Evolutionary conservation across 176 grass and related monocot species (phyloP), one percentile per base, ranked within the genome.

Genomic region (Oryza brachyantha): DNA sequence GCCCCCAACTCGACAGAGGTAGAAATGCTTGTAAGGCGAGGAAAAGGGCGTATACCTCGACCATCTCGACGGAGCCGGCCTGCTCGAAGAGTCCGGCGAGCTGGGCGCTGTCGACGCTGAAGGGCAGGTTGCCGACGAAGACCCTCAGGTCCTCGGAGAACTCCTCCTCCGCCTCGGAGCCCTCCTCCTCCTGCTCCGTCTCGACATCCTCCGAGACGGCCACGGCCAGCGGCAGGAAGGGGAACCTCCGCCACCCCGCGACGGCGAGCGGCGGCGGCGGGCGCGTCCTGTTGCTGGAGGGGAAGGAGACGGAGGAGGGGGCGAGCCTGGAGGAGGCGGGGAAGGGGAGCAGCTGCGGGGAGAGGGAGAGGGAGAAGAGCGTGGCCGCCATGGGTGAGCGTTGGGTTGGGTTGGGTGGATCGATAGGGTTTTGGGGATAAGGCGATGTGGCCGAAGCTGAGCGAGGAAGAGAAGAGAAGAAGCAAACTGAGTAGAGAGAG

Each of bases 61-160:
- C 94, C 84, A 93, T 97, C 84, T 97, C 94, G 48, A 93, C 94
- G 42, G 86, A 87, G 48, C 94, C 94, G 21, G 81, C 81, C 46
- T 88, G 75, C 66, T 91, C 88, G 63, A 97, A 97, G 42, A 97
- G 84, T 13, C 84, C 86, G 11, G 94, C 94, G 55, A 93, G 91
- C 87, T 97, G 86, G n/a, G 91, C 76, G 73, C 91, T 97, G 81
- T 93, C 94, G 58, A 97, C 88, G 73, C 59, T 89, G 74, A 93
- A 97, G 8, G 91, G 88, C 17, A 97, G 88, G 72, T 93, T 97
- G 65, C 94, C 94, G 36, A 97, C 91, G 73, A 93, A 97, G 29
- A 93, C 73, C 79, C 88, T 87, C 32, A 88, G 77, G 25, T 97
- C 88, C 50, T 80, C 83, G 6, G 83, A 42, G 42, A 82, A 82